phyloP scores from a whole-genome alignment of 192 early-diverging fungal species.

The Rhizophagus clarus region DNA sequence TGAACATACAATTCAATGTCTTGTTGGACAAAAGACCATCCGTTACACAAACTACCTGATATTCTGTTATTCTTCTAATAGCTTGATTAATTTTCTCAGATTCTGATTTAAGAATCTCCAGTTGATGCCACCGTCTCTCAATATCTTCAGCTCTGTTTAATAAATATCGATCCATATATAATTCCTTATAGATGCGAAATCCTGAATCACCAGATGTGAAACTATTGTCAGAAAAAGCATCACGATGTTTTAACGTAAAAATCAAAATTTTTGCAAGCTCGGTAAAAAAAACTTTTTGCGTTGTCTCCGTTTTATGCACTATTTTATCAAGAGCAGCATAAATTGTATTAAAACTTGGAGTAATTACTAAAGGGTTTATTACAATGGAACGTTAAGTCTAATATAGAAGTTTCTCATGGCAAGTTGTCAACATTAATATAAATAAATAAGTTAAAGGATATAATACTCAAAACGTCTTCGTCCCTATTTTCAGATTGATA shows the following conservation, averaged over 20 bases:
- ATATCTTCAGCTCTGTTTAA: not conserved
- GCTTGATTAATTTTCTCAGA: not conserved
- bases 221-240: not conserved
- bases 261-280: constrained; percentile 1
- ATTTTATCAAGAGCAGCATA: constrained; percentile 3
- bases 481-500: not conserved
- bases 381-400: not conserved
- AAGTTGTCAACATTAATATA: not conserved
- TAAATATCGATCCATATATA: constrained; percentile 24
- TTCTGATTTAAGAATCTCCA: not conserved
- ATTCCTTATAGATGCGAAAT: not conserved
- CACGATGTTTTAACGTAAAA: not conserved
- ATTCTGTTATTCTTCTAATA: constrained; percentile 7
- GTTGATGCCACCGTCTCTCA: not conserved
- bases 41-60: not conserved
- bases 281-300: not conserved
- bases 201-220: not conserved
- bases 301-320: not conserved
- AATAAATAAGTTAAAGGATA: not conserved
- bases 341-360: not conserved
- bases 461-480: not conserved
- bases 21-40: not conserved
- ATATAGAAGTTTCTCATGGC: not conserved
- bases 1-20: not conserved
- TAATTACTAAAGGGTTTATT: constrained; percentile 15